A percentile compares a stretch with the other conserved stretches of the same genome.
phyloP scores from a whole-genome alignment of 2,329 filamentous ascomycete species.

The Talaromyces sp. region DNA sequence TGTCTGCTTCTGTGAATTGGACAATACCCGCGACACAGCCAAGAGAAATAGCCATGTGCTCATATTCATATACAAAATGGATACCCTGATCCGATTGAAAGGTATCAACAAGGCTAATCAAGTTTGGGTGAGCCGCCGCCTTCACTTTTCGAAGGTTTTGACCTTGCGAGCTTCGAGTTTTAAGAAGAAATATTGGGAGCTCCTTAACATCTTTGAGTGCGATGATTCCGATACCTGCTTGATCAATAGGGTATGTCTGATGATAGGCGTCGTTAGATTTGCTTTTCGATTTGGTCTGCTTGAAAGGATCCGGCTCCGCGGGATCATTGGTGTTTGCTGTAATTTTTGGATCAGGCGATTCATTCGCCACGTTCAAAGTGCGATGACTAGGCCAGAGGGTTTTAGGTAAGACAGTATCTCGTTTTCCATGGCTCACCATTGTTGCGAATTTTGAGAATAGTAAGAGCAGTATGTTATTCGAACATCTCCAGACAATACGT shows the following conservation, averaged over 20 bases:
- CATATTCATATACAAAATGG: conserved; percentile 15
- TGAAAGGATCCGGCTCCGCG: too few species aligned
- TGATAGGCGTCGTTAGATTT: too few species aligned
- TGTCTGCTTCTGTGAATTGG: conserved; percentile 13
- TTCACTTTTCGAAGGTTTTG: background rate
- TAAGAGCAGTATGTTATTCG: too few species aligned
- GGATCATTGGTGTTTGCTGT: background rate
- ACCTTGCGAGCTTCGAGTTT: background rate
- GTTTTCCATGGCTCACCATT: too few species aligned
- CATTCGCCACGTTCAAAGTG: too few species aligned
- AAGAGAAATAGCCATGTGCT: conserved; percentile 12
- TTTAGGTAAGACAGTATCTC: too few species aligned
- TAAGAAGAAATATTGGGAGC: conserved; percentile 7
- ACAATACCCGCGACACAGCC: conserved; percentile 9
- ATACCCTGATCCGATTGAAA: background rate
- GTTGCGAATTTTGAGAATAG: too few species aligned
- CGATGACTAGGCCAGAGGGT: too few species aligned
- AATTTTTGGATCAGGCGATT: too few species aligned
- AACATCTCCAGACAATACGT: too few species aligned
- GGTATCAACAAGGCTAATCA: conserved; percentile 3
- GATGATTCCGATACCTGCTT: conserved; percentile 6
- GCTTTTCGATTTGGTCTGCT: too few species aligned
- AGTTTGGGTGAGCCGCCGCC: conserved; percentile 8
- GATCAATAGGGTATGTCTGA: conserved; percentile 3
- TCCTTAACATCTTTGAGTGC: conserved; percentile 6